A percentile compares a stretch with the other conserved stretches of the same genome.
Evolutionary conservation across 305 asterid genomes (phyloP).

Genomic region (Lippia alba): DNA sequence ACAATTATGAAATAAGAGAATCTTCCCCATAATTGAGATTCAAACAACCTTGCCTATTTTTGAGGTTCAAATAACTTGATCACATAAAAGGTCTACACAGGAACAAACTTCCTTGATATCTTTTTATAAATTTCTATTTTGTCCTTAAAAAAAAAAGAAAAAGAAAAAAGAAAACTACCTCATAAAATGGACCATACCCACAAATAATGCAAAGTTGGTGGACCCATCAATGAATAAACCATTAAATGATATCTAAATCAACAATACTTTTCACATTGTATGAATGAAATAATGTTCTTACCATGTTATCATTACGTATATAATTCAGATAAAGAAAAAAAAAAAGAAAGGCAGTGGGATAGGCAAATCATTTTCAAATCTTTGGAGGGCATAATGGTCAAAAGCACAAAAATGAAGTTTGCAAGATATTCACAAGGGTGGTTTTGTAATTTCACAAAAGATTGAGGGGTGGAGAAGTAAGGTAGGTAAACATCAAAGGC

Average conservation of each 20-base stretch:
- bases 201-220: conserved; percentile 58
- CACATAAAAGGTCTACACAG: conserved; percentile 17
- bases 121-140: neutral
- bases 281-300: conserved; percentile 32
- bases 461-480: conserved; percentile 38
- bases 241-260: conserved; percentile 57
- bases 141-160: conserved; percentile 24
- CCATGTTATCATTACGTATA: conserved; percentile 35
- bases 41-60: conserved; percentile 46
- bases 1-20: conserved; percentile 21
- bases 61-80: conserved; percentile 38
- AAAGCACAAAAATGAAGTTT: neutral
- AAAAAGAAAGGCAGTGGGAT: neutral
- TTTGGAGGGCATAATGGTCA: conserved; percentile 33
- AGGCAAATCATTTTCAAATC: conserved; percentile 7
- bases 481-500: conserved; percentile 57
- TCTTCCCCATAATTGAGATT: conserved; percentile 46
- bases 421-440: conserved; percentile 25
- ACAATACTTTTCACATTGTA: conserved; percentile 37
- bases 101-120: too few relatives aligned
- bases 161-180: conserved; percentile 29
- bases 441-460: conserved; percentile 26
- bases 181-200: conserved; percentile 47
- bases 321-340: conserved; percentile 27
- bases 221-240: conserved; percentile 59